These are phyloP conservation scores for Coleophoma crateriformis DNA, from an alignment of 2,329 filamentous ascomycete genomes.

Conservation along the genomic window DNA sequence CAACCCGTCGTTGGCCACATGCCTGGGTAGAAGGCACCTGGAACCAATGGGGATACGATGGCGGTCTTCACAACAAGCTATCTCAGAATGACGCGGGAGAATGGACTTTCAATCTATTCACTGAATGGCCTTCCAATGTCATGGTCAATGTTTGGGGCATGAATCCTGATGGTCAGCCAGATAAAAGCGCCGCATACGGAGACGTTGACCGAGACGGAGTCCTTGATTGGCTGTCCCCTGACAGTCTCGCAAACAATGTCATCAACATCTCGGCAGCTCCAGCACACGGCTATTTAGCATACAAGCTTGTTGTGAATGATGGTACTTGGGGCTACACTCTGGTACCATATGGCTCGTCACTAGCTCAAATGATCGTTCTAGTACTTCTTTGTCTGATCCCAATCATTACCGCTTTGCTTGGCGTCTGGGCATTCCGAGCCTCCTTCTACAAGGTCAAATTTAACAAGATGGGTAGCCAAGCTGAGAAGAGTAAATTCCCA, in stretches of 20 bases:
- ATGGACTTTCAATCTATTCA: conserved; percentile 56
- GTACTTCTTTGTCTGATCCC: conserved; percentile 45
- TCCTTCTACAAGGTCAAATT: conserved; percentile 49
- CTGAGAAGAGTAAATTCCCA: conserved; percentile 28
- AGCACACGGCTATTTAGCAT: conserved; percentile 39
- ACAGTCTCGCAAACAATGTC: conserved; percentile 50
- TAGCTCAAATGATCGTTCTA: conserved; percentile 45
- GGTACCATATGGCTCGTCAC: conserved; percentile 45
- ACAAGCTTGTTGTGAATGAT: conserved; percentile 47
- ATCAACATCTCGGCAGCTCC: conserved; percentile 47
- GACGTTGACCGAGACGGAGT: conserved; percentile 56
- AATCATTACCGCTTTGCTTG: conserved; percentile 39
- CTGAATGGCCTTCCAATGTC: conserved; percentile 56
- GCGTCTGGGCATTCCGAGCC: conserved; percentile 49
- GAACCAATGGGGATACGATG: conserved; percentile 60
- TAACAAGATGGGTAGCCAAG: conserved; percentile 48
- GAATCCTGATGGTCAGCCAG: conserved; percentile 55
- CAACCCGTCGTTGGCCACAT: conserved; percentile 50
- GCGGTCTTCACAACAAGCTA: conserved; percentile 49
- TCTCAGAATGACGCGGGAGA: conserved; percentile 39
- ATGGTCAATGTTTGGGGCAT: conserved; percentile 64
- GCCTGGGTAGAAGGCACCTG: conserved; percentile 57
- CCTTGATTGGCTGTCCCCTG: conserved; percentile 55
- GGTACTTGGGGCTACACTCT: conserved; percentile 45
- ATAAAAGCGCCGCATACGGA: conserved; percentile 52